phyloP scores from a whole-genome alignment of 331 rosid genomes.

The Malus hybrid region DNA sequence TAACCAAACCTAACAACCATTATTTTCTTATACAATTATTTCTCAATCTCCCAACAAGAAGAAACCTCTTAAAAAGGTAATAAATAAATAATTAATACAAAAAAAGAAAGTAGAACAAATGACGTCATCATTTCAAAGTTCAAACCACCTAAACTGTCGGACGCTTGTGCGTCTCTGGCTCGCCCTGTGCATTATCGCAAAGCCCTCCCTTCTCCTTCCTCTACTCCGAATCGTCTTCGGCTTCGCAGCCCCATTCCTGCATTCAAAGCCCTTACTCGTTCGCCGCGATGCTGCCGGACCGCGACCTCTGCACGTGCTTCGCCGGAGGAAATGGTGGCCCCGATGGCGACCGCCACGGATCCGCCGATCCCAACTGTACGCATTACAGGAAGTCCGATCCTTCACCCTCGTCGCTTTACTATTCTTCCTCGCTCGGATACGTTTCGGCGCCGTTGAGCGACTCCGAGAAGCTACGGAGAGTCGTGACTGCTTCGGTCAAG shows the following conservation, averaged over 20 bases:
- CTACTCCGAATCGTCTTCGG: not conserved
- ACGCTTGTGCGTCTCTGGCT: slow-evolving; percentile 15
- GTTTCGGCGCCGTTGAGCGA: slow-evolving; percentile 39
- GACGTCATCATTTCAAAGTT: not conserved
- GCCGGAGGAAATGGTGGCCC: slow-evolving; percentile 18
- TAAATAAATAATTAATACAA: not conserved
- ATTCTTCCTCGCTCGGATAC: slow-evolving; percentile 9
- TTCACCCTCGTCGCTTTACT: slow-evolving; percentile 23
- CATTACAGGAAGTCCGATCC: slow-evolving; percentile 24
- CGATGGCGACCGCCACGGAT: slow-evolving; percentile 7
- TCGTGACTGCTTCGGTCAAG: slow-evolving; percentile 61
- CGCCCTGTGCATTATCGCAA: not conserved
- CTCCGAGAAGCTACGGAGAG: slow-evolving; percentile 54
- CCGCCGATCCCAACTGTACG: slow-evolving; percentile 17
- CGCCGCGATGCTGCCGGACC: slow-evolving; percentile 45
- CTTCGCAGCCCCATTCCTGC: not conserved
- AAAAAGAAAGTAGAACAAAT: not conserved
- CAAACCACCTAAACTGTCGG: slow-evolving; percentile 9
- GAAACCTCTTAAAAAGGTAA: not conserved
- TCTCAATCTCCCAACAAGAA: not conserved
- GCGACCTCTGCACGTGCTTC: slow-evolving; percentile 19
- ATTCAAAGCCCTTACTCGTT: not conserved
- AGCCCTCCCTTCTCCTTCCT: not conserved
- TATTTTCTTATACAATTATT: too few species aligned
- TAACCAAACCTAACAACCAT: not conserved